These are phyloP conservation scores for Arabidopsis hybrid DNA, from an alignment of 441 rosid species.

Conservation along the genomic window DNA sequence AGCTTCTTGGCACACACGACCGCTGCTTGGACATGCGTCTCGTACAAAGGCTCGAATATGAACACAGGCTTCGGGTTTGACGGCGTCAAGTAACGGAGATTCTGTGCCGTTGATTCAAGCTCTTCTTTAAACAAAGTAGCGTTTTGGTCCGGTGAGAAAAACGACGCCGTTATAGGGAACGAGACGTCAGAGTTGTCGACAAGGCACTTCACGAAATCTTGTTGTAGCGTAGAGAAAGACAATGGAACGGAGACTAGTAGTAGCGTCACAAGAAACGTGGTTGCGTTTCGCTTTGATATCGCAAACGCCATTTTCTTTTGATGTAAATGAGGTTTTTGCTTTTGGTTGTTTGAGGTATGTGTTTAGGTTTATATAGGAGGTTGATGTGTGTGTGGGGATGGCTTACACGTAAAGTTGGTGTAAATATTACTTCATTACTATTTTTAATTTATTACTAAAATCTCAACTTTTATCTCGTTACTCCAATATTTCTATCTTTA, in stretches of 20 bases:
- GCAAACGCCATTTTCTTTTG: constrained; percentile 31
- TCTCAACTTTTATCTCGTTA: not conserved
- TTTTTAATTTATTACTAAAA: constrained; percentile 1
- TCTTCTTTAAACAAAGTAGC: constrained; percentile 40
- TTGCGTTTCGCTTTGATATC: constrained; percentile 18
- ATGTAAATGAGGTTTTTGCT: constrained; percentile 27
- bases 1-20: constrained; percentile 49
- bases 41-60: constrained; percentile 51
- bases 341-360: constrained; percentile 33
- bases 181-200: constrained; percentile 41
- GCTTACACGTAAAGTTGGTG: constrained; percentile 44
- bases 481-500: not conserved
- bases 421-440: constrained; percentile 31
- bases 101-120: constrained; percentile 48
- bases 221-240: constrained; percentile 36
- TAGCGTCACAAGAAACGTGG: constrained; percentile 33
- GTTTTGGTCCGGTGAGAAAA: constrained; percentile 45
- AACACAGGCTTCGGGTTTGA: constrained; percentile 49
- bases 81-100: constrained; percentile 49
- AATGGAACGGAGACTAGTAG: constrained; percentile 30
- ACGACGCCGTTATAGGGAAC: constrained; percentile 42
- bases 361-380: constrained; percentile 41
- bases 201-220: constrained; percentile 47
- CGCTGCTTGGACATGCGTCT: constrained; percentile 51
- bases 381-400: constrained; percentile 28